phyloP scores from a whole-genome alignment of 2,329 filamentous ascomycete species.

The Pezicula rhizophila region DNA sequence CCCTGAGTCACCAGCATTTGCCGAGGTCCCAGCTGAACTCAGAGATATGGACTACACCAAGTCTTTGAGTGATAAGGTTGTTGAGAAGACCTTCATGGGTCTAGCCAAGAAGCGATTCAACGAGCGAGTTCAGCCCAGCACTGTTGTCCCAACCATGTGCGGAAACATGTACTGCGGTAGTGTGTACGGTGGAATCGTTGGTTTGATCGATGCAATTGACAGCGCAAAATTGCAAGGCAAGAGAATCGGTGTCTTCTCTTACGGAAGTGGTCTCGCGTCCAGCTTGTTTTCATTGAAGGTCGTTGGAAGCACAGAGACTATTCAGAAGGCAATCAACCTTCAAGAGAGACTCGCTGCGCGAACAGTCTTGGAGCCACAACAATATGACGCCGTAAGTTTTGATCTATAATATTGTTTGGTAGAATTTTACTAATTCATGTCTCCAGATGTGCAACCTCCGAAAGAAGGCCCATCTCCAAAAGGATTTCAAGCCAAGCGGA shows the following conservation, averaged over 20 bases:
- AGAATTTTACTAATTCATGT: constrained; percentile 17
- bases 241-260: constrained; percentile 52
- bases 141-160: constrained; percentile 72
- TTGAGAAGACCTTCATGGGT: constrained; percentile 83
- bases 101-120: constrained; percentile 80
- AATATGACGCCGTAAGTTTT: constrained; percentile 64
- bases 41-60: constrained; percentile 73
- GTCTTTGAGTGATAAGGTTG: constrained; percentile 72
- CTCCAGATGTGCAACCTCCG: constrained; percentile 69
- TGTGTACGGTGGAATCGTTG: constrained; percentile 50
- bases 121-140: constrained; percentile 67
- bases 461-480: constrained; percentile 78
- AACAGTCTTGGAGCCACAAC: constrained; percentile 60
- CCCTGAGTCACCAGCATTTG: constrained; percentile 61
- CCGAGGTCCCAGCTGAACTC: constrained; percentile 69
- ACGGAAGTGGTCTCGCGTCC: constrained; percentile 67
- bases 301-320: constrained; percentile 61
- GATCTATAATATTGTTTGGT: constrained; percentile 1
- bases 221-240: constrained; percentile 52
- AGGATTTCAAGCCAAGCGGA: constrained; percentile 67
- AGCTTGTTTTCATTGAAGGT: constrained; percentile 69
- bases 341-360: constrained; percentile 61
- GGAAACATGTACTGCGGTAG: constrained; percentile 59
- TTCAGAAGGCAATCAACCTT: constrained; percentile 64
- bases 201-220: constrained; percentile 45